phyloP scores from a whole-genome alignment of 1,284 basidiomycete genomes.

The Leccinum solheimii region DNA sequence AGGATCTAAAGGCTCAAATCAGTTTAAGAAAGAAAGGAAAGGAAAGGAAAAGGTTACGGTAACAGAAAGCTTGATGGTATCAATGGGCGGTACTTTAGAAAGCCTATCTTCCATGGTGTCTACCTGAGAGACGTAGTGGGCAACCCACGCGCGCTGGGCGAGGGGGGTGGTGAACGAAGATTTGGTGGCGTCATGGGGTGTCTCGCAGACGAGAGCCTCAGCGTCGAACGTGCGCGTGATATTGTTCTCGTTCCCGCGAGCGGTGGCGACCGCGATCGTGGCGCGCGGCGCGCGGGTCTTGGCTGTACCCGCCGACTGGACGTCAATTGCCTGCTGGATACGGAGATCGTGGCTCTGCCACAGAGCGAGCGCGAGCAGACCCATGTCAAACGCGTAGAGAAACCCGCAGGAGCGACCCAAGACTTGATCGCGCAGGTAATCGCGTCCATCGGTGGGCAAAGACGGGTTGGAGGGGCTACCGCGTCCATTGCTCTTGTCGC shows the following conservation, averaged over 20 bases:
- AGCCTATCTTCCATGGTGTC: conserved; percentile 25
- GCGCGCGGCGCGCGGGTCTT: conserved; percentile 41
- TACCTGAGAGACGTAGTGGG: conserved; percentile 40
- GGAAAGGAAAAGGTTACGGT: conserved; percentile 31
- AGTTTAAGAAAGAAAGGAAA: neutral
- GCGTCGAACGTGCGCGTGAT: conserved; percentile 43
- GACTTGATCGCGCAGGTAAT: conserved; percentile 33
- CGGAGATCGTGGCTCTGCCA: conserved; percentile 38
- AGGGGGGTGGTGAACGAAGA: conserved; percentile 30
- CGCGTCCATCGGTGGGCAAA: conserved; percentile 17
- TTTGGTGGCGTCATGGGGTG: neutral
- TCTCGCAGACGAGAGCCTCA: conserved; percentile 33
- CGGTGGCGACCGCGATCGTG: conserved; percentile 44
- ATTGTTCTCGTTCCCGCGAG: conserved; percentile 40
- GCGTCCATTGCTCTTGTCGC: conserved; percentile 38
- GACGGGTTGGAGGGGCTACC: conserved; percentile 23
- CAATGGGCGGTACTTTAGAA: conserved; percentile 37
- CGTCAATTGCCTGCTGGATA: conserved; percentile 48
- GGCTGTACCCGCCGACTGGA: conserved; percentile 50
- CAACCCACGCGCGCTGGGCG: conserved; percentile 55
- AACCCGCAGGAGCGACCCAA: conserved; percentile 39
- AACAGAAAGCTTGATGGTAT: conserved; percentile 40
- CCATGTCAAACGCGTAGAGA: conserved; percentile 45
- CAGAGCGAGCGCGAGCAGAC: conserved; percentile 37
- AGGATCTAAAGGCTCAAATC: conserved; percentile 31